Evolutionary conservation across 495 filamentous ascomycete genomes (phyloP), one percentile per base, ranked within the genome.

Genomic region (Aspergillus funiculosus): DNA sequence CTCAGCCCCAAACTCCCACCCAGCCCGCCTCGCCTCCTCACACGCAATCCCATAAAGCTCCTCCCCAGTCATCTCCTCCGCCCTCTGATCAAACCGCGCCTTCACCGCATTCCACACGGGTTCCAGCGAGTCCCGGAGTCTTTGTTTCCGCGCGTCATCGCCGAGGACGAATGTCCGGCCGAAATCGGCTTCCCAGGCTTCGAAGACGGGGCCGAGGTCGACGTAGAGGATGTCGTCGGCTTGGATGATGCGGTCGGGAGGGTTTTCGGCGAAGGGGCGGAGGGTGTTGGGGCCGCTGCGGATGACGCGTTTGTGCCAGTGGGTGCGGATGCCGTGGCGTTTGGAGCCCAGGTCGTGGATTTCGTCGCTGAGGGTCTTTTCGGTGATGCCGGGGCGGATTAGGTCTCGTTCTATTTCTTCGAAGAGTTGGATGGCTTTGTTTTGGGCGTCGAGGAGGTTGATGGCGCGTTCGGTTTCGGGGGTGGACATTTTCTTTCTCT

Each of bases 251-350:
- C 72, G 71, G 46, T 77, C 69, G 1, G 71, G 70, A 4, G 70
- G 72, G 39, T 73, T 75, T 4, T 69, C 72, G 5, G 58, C 44
- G 26, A 71, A 76, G 0, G 72, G 72, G 7, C 51, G 43, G 1
- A 75, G 29, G 0, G 72, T 76, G 46, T 75, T 77, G 18, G 66
- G 66, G 1, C 73, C 73, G 32, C 70, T 73, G 9, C 73, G 63
- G 31, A 76, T 63, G 1, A 75, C 65, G 7, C 72, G 67, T 51
- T 75, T 77, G 51, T 76, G 72, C 72, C 73, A 76, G 20, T 74
- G 68, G 3, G 67, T 74, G 15, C 58, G 53, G 14, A 77, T 58
- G 18, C 61, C 63, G 50, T 69, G 61, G 7, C 64, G 67, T n/a
- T 69, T 58, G 17, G 57, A 50, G 10, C 70, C 72, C 0, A 77